Conservation (phyloP, 106 monocot species). For the Phalaenopsis equestris region DNA sequence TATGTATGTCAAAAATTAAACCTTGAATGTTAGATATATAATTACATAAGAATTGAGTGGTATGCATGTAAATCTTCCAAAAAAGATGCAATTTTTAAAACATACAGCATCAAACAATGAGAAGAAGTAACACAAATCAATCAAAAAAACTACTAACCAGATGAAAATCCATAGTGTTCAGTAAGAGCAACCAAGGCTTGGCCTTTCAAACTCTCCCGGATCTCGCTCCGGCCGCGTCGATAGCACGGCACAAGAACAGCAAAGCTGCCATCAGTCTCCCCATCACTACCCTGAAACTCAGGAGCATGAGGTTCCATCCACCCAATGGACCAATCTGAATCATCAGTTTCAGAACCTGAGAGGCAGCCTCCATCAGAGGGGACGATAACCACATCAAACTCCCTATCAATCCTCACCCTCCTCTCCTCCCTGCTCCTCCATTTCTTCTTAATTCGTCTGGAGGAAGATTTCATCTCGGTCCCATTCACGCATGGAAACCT, state of each 20-base stretch:
- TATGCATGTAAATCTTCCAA: too few species aligned
- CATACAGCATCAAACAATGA: not conserved
- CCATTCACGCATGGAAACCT: constrained; percentile 15
- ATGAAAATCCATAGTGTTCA: not conserved
- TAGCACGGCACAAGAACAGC: constrained; percentile 81
- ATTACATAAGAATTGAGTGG: too few species aligned
- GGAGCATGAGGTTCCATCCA: constrained; percentile 70
- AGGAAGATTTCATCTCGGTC: constrained; percentile 10
- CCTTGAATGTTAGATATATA: too few species aligned
- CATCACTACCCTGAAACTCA: constrained; percentile 28
- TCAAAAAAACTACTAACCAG: constrained; percentile 26
- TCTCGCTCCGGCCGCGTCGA: constrained; percentile 26
- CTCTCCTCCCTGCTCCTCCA: constrained; percentile 37
- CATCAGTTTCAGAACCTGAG: constrained; percentile 73
- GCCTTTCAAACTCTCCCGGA: constrained; percentile 8
- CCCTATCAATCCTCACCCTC: constrained; percentile 41
- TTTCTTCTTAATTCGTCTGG: constrained; percentile 27
- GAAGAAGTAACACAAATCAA: not conserved
- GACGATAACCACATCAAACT: constrained; percentile 66
- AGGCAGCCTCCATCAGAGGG: constrained; percentile 58
- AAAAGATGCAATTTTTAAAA: not conserved
- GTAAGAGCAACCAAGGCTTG: constrained; percentile 10
- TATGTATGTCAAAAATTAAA: too few species aligned
- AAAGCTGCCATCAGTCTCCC: constrained; percentile 49
- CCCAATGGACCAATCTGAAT: constrained; percentile 80